Evolutionary conservation across 768 basidiomycete species (phyloP).

Genomic region (Leccinum subgranulosum): DNA sequence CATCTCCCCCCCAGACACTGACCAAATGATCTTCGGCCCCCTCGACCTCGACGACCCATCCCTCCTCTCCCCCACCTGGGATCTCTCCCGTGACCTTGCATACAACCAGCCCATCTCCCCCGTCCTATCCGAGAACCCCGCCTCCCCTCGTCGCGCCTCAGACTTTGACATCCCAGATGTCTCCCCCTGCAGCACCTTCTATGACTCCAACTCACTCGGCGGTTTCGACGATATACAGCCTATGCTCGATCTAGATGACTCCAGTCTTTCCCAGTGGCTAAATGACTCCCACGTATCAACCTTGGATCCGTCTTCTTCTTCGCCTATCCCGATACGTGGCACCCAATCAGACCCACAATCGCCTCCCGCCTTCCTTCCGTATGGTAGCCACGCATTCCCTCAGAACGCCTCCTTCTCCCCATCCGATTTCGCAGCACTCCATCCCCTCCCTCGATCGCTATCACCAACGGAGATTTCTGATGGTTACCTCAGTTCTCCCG

Average conservation of each 20-base stretch:
- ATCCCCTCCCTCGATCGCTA: slow-evolving; percentile 59
- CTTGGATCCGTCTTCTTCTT: slow-evolving; percentile 39
- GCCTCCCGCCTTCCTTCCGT: slow-evolving; percentile 49
- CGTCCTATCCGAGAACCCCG: slow-evolving; percentile 36
- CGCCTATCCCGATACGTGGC: slow-evolving; percentile 63
- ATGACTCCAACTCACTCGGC: slow-evolving; percentile 31
- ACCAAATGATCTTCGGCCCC: slow-evolving; percentile 36
- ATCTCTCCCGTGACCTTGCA: slow-evolving; percentile 32
- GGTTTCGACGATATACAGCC: slow-evolving; percentile 32
- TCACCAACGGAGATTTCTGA: slow-evolving; percentile 56
- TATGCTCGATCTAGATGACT: slow-evolving; percentile 40
- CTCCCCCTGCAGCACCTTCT: slow-evolving; percentile 36
- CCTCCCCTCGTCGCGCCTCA: slow-evolving; percentile 38
- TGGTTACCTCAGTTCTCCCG: slow-evolving; percentile 38
- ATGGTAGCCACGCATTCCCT: slow-evolving; percentile 45
- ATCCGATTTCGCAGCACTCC: slow-evolving; percentile 55
- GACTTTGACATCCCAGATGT: slow-evolving; percentile 43
- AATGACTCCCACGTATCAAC: slow-evolving; percentile 50
- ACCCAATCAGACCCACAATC: slow-evolving; percentile 41
- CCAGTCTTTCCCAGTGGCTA: slow-evolving; percentile 56
- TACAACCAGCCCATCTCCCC: slow-evolving; percentile 41
- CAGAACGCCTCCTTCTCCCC: slow-evolving; percentile 58
- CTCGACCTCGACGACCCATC: slow-evolving; percentile 32
- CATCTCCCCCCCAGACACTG: slow-evolving; percentile 26
- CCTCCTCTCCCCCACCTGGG: slow-evolving; percentile 29